phyloP scores from a whole-genome alignment of 495 filamentous ascomycete genomes.

The Penicillium steckii region DNA sequence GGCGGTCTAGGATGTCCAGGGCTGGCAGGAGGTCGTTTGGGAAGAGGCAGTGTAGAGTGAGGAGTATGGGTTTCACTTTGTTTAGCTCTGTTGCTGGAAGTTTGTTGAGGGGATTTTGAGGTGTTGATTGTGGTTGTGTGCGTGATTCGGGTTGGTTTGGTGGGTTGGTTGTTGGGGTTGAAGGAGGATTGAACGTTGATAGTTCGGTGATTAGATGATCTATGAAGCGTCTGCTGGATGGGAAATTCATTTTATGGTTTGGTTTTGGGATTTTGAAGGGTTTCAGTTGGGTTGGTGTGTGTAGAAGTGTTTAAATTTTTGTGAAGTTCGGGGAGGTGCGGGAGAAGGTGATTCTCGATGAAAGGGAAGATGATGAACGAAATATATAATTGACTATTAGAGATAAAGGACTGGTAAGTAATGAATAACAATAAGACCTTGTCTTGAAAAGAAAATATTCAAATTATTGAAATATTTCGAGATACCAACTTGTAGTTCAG shows the following conservation, averaged over 20 bases:
- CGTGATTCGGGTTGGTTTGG: conserved; percentile 4
- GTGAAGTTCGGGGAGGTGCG: too few relatives aligned
- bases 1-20: conserved; percentile 77
- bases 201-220: conserved; percentile 30
- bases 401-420: too few relatives aligned
- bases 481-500: too few relatives aligned
- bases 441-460: not conserved
- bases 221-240: conserved; percentile 20
- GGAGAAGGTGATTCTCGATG: not conserved
- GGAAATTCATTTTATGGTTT: not conserved
- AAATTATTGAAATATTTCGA: not conserved
- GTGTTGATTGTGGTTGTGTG: conserved; percentile 5
- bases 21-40: conserved; percentile 65
- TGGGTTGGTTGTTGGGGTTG: not conserved
- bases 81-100: conserved; percentile 19
- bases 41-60: conserved; percentile 55
- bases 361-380: too few relatives aligned
- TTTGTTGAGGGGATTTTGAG: conserved; percentile 19
- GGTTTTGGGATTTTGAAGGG: too few relatives aligned
- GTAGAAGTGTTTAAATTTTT: too few relatives aligned
- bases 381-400: too few relatives aligned
- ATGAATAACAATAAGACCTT: too few relatives aligned
- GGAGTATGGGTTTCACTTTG: conserved; percentile 40
- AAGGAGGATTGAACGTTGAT: conserved; percentile 6
- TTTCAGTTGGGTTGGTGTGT: too few relatives aligned